phyloP scores from a whole-genome alignment of 2,329 filamentous ascomycete genomes.

The Aspergillus fumigatiaffinis region DNA sequence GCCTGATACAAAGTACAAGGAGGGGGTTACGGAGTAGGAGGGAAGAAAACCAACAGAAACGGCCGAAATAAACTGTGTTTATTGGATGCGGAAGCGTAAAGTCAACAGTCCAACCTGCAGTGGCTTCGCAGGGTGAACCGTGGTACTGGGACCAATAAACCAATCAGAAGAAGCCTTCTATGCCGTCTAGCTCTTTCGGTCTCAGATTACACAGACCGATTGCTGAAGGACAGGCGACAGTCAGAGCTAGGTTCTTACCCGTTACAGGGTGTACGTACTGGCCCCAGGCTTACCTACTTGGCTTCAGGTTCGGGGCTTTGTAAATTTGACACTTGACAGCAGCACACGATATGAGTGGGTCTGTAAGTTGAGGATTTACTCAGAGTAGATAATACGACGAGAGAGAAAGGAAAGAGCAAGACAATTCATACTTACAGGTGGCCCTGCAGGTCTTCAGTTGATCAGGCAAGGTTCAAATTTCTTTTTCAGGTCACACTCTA shows the following conservation, averaged over 20 bases:
- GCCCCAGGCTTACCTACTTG: too few species aligned
- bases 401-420: background rate
- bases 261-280: background rate
- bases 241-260: background rate
- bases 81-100: constrained; percentile 18
- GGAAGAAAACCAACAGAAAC: constrained; percentile 17
- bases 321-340: constrained; percentile 9
- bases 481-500: background rate
- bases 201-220: constrained; percentile 15
- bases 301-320: background rate
- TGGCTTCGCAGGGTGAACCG: constrained; percentile 19
- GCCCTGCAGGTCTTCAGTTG: background rate
- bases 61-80: background rate
- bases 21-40: background rate
- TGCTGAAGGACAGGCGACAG: constrained; percentile 8
- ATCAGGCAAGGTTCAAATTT: background rate
- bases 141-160: constrained; percentile 17
- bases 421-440: background rate
- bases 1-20: background rate
- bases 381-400: background rate
- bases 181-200: constrained; percentile 14
- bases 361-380: background rate
- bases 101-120: constrained; percentile 17
- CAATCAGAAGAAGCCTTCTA: constrained; percentile 17
- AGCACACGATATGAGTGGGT: constrained; percentile 20